A percentile compares a stretch with the other conserved stretches of the same genome.
Evolutionary conservation across 2,329 filamentous ascomycete genomes (phyloP).

Genomic region (Nigrospora osmanthi): DNA sequence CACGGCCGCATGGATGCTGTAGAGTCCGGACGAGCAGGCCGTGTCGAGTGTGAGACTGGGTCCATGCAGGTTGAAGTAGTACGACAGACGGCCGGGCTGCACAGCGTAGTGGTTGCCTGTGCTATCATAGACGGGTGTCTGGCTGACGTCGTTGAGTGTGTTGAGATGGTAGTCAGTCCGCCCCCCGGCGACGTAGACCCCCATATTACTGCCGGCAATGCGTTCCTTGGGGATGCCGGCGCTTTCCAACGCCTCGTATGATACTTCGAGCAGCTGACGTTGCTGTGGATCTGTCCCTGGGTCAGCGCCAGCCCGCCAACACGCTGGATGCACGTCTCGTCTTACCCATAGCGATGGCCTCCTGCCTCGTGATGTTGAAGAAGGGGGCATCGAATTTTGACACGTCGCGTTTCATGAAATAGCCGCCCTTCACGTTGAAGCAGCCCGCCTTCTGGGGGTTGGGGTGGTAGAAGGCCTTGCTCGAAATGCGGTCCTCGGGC

Average conservation of each 20-base stretch:
- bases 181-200: constrained; percentile 20
- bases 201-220: constrained; percentile 19
- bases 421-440: constrained; percentile 21
- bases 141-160: constrained; percentile 11
- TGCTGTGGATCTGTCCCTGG: constrained; percentile 15
- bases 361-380: constrained; percentile 25
- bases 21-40: constrained; percentile 10
- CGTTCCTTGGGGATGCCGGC: constrained; percentile 20
- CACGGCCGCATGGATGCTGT: constrained; percentile 11
- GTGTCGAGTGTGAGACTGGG: constrained; percentile 11
- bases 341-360: constrained; percentile 25
- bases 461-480: constrained; percentile 22
- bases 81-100: constrained; percentile 11
- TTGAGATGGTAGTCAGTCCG: constrained; percentile 10
- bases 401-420: constrained; percentile 22
- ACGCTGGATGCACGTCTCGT: neutral
- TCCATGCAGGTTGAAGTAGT: constrained; percentile 10
- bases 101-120: constrained; percentile 14
- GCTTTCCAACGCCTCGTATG: constrained; percentile 25
- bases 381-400: constrained; percentile 23
- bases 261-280: constrained; percentile 21
- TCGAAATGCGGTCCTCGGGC: constrained; percentile 21
- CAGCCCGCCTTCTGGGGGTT: constrained; percentile 21
- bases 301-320: neutral
- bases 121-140: constrained; percentile 15